phyloP scores from a whole-genome alignment of 257 asterid species.

The Ligustrum vulgare region DNA sequence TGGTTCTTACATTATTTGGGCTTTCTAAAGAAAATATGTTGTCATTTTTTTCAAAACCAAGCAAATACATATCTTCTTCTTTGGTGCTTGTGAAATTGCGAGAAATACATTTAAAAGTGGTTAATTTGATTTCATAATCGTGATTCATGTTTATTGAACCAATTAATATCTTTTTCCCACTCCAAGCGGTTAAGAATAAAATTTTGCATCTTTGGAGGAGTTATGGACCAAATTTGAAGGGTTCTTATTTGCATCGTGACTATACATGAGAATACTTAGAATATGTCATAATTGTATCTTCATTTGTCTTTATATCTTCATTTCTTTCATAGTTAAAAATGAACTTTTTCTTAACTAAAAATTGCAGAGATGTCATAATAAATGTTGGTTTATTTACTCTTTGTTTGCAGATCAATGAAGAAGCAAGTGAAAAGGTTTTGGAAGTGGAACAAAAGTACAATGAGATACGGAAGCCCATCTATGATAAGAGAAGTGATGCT shows the following conservation, averaged over 20 bases:
- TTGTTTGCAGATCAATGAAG: slow-evolving; percentile 81
- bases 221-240: background rate
- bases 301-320: background rate
- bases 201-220: background rate
- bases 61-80: background rate
- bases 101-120: background rate
- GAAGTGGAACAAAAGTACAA: slow-evolving; percentile 89
- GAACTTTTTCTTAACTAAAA: background rate
- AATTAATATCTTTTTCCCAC: background rate
- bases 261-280: background rate
- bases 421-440: slow-evolving; percentile 89
- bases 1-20: background rate
- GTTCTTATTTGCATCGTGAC: background rate
- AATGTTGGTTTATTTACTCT: slow-evolving; percentile 8
- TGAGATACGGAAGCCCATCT: slow-evolving; percentile 78
- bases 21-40: background rate
- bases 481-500: slow-evolving; percentile 71
- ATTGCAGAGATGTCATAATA: background rate
- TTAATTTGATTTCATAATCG: background rate
- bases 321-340: background rate
- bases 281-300: background rate
- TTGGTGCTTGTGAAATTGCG: background rate
- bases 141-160: background rate
- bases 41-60: background rate
- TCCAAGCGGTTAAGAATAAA: background rate